These are phyloP conservation scores for Exutisphaerella laricina DNA, from an alignment of 2,329 filamentous ascomycete genomes.

Conservation along the genomic window DNA sequence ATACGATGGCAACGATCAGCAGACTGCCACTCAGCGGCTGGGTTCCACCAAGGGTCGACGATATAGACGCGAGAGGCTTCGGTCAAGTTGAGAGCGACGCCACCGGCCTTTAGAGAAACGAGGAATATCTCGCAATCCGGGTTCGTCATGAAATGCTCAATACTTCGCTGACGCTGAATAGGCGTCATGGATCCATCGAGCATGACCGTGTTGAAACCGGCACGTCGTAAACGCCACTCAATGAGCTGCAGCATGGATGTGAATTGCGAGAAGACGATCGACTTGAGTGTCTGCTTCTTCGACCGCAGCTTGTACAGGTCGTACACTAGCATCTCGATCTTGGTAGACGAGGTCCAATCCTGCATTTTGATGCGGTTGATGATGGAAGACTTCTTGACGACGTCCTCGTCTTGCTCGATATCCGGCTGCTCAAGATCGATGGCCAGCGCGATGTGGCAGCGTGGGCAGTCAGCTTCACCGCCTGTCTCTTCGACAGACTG, in stretches of 20 bases:
- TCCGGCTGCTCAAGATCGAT: conserved; percentile 95
- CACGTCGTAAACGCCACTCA: conserved; percentile 90
- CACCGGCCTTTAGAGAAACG: conserved; percentile 91
- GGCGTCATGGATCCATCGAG: conserved; percentile 94
- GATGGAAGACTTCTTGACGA: conserved; percentile 91
- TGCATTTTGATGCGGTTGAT: conserved; percentile 99
- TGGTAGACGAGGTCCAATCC: conserved; percentile 96
- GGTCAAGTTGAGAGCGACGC: conserved; percentile 89
- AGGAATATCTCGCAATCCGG: conserved; percentile 92
- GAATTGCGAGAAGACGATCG: conserved; percentile 96
- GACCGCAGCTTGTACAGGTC: conserved; percentile 88
- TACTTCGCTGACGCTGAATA: conserved; percentile 83
- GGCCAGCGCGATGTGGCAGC: conserved; percentile 80
- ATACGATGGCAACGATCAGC: conserved; percentile 85
- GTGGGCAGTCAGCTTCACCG: conserved; percentile 67
- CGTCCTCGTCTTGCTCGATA: conserved; percentile 81
- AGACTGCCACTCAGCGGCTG: conserved; percentile 99
- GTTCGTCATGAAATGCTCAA: conserved; percentile 95
- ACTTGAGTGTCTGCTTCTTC: conserved; percentile 90
- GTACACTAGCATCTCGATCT: conserved; percentile 94
- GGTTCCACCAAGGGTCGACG: conserved; percentile 75
- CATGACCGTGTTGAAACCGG: conserved; percentile 98
- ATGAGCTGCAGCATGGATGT: conserved; percentile 96
- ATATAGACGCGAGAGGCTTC: conserved; percentile 65
- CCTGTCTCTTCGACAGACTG: conserved; percentile 63